Evolutionary conservation across 2,329 filamentous ascomycete species (phyloP).

Genomic region (Dendryphion nanum): DNA sequence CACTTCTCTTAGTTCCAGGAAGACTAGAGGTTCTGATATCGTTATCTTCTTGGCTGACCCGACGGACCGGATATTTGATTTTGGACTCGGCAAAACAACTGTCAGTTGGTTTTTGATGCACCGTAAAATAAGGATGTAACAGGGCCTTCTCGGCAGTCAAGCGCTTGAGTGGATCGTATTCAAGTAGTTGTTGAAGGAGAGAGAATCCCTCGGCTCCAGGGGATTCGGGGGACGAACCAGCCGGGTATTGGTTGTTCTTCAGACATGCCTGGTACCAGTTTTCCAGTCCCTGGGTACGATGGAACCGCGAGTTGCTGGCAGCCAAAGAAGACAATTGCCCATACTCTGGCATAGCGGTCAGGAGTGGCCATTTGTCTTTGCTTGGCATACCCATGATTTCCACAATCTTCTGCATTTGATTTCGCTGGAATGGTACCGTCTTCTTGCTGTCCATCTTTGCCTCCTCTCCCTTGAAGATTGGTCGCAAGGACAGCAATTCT

Average conservation of each 20-base stretch:
- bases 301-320: slow-evolving; percentile 48
- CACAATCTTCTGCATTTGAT: slow-evolving; percentile 98
- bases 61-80: slow-evolving; percentile 82
- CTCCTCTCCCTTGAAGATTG: slow-evolving; percentile 98
- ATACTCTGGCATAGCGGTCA: slow-evolving; percentile 86
- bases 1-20: slow-evolving; percentile 87
- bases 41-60: slow-evolving; percentile 92
- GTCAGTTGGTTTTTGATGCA: slow-evolving; percentile 58
- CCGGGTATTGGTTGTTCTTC: slow-evolving; percentile 47
- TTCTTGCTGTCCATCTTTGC: slow-evolving; percentile 99
- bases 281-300: slow-evolving; percentile 62
- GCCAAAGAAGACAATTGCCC: slow-evolving; percentile 60
- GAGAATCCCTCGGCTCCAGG: slow-evolving; percentile 70
- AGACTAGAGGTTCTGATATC: slow-evolving; percentile 89
- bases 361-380: slow-evolving; percentile 83
- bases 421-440: slow-evolving; percentile 92
- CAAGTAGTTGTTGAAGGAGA: slow-evolving; percentile 76
- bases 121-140: slow-evolving; percentile 85
- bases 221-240: slow-evolving; percentile 33
- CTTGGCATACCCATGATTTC: slow-evolving; percentile 91
- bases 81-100: slow-evolving; percentile 92
- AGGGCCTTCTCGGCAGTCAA: slow-evolving; percentile 85
- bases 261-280: slow-evolving; percentile 58
- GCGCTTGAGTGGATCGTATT: slow-evolving; percentile 89
- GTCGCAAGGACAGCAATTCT: slow-evolving; percentile 82